Evolutionary conservation across 164 flowering plant genomes (phyloP).

Genomic region (Malania oleifera): DNA sequence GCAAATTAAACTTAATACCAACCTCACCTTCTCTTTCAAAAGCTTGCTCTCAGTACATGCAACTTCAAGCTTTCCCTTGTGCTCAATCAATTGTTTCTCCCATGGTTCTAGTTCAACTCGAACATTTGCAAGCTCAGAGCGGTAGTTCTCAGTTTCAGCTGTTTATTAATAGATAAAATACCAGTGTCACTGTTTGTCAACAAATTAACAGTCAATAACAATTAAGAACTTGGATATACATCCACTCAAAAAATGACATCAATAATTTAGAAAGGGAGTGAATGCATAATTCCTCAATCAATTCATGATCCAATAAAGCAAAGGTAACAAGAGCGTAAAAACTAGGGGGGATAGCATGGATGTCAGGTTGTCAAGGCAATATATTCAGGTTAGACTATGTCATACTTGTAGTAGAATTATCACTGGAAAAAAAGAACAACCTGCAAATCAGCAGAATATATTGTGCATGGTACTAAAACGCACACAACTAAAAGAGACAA

Average conservation of each 20-base stretch:
- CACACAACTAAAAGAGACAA: too few species aligned
- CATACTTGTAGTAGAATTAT: too few species aligned
- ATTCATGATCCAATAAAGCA: too few species aligned
- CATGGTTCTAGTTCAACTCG: constrained; percentile 90
- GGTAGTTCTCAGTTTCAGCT: constrained; percentile 84
- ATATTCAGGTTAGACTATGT: too few species aligned
- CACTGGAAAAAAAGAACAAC: too few species aligned
- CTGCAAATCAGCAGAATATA: too few species aligned
- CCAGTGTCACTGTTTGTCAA: not conserved
- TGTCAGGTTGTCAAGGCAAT: too few species aligned
- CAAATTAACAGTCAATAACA: constrained; percentile 1
- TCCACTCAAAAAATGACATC: not conserved
- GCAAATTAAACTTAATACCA: not conserved
- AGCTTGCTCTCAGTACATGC: constrained; percentile 72
- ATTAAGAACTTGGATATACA: not conserved
- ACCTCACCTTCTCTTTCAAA: constrained; percentile 70
- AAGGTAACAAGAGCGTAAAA: too few species aligned
- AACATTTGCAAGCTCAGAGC: constrained; percentile 62
- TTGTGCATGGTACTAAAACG: too few species aligned
- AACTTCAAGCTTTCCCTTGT: constrained; percentile 82
- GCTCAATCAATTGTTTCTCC: constrained; percentile 83
- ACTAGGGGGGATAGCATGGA: too few species aligned
- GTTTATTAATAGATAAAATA: constrained; percentile 1
- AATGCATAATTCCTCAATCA: too few species aligned
- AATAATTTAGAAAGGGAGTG: too few species aligned